These are phyloP conservation scores for Phaseolus lunatus DNA, from an alignment of 306 rosid species.

Conservation along the genomic window DNA sequence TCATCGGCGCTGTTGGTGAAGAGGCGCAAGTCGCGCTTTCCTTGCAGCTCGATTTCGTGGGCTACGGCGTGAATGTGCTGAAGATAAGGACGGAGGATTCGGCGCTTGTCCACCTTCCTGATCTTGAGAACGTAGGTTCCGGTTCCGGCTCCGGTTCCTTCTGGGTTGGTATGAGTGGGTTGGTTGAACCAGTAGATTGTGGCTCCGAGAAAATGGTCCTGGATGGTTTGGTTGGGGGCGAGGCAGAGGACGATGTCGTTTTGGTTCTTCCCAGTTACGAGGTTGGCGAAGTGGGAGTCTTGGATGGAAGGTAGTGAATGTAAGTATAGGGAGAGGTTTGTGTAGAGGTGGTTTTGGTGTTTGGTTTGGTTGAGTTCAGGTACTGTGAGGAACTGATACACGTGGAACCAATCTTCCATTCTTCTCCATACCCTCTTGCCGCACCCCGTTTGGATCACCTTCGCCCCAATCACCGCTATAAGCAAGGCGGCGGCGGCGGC, in stretches of 20 bases:
- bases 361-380: conserved; percentile 67
- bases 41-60: conserved; percentile 63
- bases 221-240: conserved; percentile 60
- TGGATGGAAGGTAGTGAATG: conserved; percentile 70
- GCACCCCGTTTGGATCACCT: conserved; percentile 57
- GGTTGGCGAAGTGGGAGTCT: conserved; percentile 70
- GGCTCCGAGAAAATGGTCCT: conserved; percentile 76
- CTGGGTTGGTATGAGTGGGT: not conserved
- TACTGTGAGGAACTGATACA: conserved; percentile 71
- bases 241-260: conserved; percentile 69
- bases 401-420: conserved; percentile 63
- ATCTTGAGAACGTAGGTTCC: conserved; percentile 57
- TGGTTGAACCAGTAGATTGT: conserved; percentile 60
- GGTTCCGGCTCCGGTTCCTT: not conserved
- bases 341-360: conserved; percentile 66
- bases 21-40: conserved; percentile 62
- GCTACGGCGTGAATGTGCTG: conserved; percentile 78
- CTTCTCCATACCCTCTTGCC: conserved; percentile 61
- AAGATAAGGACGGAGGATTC: conserved; percentile 77
- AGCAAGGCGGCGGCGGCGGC: not conserved
- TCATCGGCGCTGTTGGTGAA: conserved; percentile 47
- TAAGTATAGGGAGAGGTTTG: conserved; percentile 62
- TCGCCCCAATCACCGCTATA: conserved; percentile 34
- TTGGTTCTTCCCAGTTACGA: conserved; percentile 64
- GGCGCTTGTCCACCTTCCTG: conserved; percentile 69